Conservation (phyloP, 2,329 filamentous ascomycete genomes). For the Bipolaris sorokiniana region DNA sequence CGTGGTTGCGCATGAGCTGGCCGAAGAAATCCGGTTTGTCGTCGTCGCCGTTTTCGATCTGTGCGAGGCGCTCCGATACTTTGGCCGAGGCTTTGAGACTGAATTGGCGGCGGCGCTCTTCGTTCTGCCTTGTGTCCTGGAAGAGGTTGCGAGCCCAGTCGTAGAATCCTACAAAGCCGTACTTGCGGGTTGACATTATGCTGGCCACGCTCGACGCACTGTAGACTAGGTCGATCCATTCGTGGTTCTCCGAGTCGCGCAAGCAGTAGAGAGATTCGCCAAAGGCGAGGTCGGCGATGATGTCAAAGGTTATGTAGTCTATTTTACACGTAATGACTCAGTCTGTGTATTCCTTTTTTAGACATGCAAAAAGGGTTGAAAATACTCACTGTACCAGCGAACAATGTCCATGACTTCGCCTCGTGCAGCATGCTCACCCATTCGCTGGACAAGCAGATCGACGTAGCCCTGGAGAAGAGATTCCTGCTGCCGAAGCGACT, state of each 20-base stretch:
- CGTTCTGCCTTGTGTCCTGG: constrained; percentile 4
- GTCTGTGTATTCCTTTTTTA: no score
- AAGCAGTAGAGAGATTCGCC: constrained; percentile 43
- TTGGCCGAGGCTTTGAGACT: constrained; percentile 18
- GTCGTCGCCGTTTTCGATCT: constrained; percentile 13
- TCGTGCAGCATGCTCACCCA: constrained; percentile 31
- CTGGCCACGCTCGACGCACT: constrained; percentile 13
- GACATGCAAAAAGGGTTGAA: no score
- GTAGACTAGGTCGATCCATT: constrained; percentile 38
- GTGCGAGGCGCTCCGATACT: constrained; percentile 26
- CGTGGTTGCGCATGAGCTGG: constrained; percentile 33
- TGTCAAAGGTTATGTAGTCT: constrained; percentile 24
- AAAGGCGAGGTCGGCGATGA: constrained; percentile 42
- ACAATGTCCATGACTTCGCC: constrained; percentile 30
- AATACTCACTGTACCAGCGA: constrained; percentile 35
- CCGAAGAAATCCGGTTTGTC: constrained; percentile 37
- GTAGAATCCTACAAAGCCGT: constrained; percentile 24
- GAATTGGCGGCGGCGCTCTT: constrained; percentile 26
- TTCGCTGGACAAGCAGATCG: constrained; percentile 47
- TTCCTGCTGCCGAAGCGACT: constrained; percentile 52
- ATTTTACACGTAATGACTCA: not conserved
- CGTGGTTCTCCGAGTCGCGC: constrained; percentile 34
- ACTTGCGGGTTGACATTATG: constrained; percentile 22
- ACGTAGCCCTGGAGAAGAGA: constrained; percentile 48
- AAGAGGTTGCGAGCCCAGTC: constrained; percentile 24